phyloP scores from a whole-genome alignment of 2,329 filamentous ascomycete genomes.

The Remersonia thermophila region DNA sequence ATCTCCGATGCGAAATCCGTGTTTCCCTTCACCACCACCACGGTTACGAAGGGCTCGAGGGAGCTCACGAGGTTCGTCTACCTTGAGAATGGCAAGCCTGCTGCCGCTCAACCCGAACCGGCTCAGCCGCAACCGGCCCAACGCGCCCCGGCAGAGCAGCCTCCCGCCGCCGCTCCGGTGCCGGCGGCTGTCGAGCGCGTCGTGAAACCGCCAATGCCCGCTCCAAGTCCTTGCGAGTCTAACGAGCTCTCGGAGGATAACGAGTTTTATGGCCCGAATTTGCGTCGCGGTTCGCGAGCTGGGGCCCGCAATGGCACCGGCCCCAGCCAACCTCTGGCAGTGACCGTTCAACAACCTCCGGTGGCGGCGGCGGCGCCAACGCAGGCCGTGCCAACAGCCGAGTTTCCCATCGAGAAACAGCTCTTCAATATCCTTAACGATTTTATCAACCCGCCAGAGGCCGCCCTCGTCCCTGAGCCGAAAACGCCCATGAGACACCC shows the following conservation, averaged over 20 bases:
- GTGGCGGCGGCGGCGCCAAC: neutral
- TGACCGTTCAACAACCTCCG: neutral
- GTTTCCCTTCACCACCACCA: constrained; percentile 25
- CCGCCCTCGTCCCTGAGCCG: constrained; percentile 7
- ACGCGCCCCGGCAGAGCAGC: too few relatives aligned
- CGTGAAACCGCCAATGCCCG: too few relatives aligned
- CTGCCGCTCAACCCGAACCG: neutral
- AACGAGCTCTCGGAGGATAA: constrained; percentile 15
- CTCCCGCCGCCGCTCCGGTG: neutral
- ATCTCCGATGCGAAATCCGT: constrained; percentile 27
- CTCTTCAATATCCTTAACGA: constrained; percentile 37
- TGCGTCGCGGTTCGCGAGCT: neutral
- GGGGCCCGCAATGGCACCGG: neutral
- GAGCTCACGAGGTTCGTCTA: constrained; percentile 12
- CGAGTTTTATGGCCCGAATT: constrained; percentile 12
- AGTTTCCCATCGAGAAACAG: constrained; percentile 25
- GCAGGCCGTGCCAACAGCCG: constrained; percentile 8
- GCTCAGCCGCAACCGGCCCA: too few relatives aligned
- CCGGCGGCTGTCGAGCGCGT: neutral
- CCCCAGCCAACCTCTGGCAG: neutral
- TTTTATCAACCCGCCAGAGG: constrained; percentile 34
- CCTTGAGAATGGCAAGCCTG: constrained; percentile 11
- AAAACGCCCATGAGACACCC: constrained; percentile 9
- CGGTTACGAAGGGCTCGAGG: constrained; percentile 5
- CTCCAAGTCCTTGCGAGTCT: constrained; percentile 11